Base-by-base conservation (phyloP, 2,329 filamentous ascomycete genomes). In the Leptosphaerulina australis region DNA sequence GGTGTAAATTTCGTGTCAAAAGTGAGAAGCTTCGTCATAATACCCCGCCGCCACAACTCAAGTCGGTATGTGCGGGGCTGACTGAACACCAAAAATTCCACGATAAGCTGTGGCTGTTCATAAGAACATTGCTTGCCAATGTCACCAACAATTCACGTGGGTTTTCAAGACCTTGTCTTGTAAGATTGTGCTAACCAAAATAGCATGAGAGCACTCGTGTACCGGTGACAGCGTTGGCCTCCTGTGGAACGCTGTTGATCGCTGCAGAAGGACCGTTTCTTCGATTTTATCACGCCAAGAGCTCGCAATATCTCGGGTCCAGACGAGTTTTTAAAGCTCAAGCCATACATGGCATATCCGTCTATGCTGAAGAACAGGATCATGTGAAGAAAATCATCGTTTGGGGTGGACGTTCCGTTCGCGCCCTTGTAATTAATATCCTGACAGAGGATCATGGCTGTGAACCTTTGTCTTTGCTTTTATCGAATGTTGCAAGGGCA, bases 311-410 rank as follows among this genome's bases (percentile, higher is more conserved):
- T 39, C 49, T 73, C 14, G 44, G 52, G 7, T 64, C 67, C 38
- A 64, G 81, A 39, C 71, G 71, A 18, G 72, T 91, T 22, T 92
- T 94, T 63, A 64, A 73, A 12, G 79, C 79, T n/a, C 88, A 93
- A 67, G 77, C 84, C 3, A 83, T 94, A 40, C 90, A 94, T 70
- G 90, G 90, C 2, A 84, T 93, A 44, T 72, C 77, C n/a, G 72
- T 84, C 20, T 58, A 63, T 41, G 69, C 60, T 11, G 49, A 52
- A 21, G 51, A 58, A 3, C 29, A 41, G 41, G 53, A 63, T 29
- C 24, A 58, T 43, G 34, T 73, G 44, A 26, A 51, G 59, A 62
- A 56, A 31, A 49, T 71, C 49, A 26, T 74, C 55, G 37, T 67
- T n/a, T 79, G 58, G 71, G 71, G 67, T 53, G 57, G 73, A 54